phyloP scores from a whole-genome alignment of 1,284 basidiomycete genomes.

The Tilletiaria anomala region DNA sequence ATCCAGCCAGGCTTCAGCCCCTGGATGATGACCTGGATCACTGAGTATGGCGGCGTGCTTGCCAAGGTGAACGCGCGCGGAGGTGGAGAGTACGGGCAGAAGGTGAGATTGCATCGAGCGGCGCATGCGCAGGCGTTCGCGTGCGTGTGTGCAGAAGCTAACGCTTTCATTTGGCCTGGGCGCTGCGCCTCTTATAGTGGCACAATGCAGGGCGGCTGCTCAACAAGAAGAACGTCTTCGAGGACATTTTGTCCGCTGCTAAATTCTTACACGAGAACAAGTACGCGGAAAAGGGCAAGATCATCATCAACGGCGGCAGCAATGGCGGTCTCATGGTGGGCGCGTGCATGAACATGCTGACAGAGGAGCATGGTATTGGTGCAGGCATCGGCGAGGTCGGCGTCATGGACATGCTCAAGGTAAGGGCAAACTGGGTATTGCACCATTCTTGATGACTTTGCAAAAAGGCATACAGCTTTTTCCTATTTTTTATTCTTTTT shows the following conservation, averaged over 20 bases:
- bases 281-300: slow-evolving; percentile 56
- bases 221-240: slow-evolving; percentile 53
- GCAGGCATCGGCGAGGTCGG: slow-evolving; percentile 29
- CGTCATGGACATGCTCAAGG: slow-evolving; percentile 60
- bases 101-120: too few species aligned
- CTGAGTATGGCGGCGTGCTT: slow-evolving; percentile 59
- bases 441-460: too few species aligned
- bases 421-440: too few species aligned
- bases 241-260: slow-evolving; percentile 49
- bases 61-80: slow-evolving; percentile 53
- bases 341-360: slow-evolving; percentile 64
- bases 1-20: slow-evolving; percentile 60
- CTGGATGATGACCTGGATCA: slow-evolving; percentile 59
- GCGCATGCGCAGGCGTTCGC: too few species aligned
- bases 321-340: slow-evolving; percentile 55
- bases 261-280: slow-evolving; percentile 60
- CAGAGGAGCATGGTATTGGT: slow-evolving; percentile 61
- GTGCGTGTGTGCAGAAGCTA: too few species aligned
- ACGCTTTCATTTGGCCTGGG: too few species aligned
- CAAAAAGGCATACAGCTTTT: too few species aligned
- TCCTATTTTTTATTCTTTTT: too few species aligned
- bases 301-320: slow-evolving; percentile 52
- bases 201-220: slow-evolving; percentile 31
- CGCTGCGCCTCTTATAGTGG: too few species aligned
- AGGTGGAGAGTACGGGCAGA: slow-evolving; percentile 53